Evolutionary conservation across 202 grass and related monocot genomes (phyloP).

Genomic region (Digitaria exilis): DNA sequence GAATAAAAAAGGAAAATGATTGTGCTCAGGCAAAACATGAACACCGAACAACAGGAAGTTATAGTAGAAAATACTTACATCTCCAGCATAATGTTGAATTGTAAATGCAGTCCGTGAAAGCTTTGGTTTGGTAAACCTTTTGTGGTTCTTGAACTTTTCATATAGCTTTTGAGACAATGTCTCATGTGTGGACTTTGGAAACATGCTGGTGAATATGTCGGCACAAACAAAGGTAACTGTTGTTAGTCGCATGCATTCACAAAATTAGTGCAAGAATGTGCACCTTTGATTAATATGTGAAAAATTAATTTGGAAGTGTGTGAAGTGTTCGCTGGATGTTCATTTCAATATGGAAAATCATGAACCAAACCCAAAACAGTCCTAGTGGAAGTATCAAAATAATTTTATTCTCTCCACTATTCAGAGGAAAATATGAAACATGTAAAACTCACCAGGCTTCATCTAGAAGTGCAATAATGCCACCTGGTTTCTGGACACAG

Average conservation of each 20-base stretch:
- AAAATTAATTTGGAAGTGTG: conserved; percentile 25
- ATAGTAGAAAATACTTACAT: conserved; percentile 66
- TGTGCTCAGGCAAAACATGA: conserved; percentile 23
- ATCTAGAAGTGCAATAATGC: conserved; percentile 93
- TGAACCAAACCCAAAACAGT: conserved; percentile 23
- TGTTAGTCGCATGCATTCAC: conserved; percentile 39
- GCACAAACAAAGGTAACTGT: conserved; percentile 34
- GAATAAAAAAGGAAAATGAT: conserved; percentile 33
- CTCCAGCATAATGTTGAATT: conserved; percentile 94
- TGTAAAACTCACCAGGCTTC: conserved; percentile 83
- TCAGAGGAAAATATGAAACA: conserved; percentile 16
- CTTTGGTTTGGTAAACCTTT: conserved; percentile 91
- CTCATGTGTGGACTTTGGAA: conserved; percentile 90
- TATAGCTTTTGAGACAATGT: conserved; percentile 84
- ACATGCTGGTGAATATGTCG: conserved; percentile 66
- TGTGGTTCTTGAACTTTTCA: conserved; percentile 87
- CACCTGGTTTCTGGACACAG: conserved; percentile 95
- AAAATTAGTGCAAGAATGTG: conserved; percentile 28
- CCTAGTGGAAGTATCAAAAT: conserved; percentile 19
- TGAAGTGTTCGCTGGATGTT: not conserved
- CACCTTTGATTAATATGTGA: conserved; percentile 24
- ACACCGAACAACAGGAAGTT: not conserved
- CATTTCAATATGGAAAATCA: conserved; percentile 14
- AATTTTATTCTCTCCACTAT: conserved; percentile 31
- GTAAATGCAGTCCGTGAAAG: conserved; percentile 90